These are phyloP conservation scores for Rhodomyrtus tomentosa DNA, from an alignment of 345 rosid genomes.

Conservation along the genomic window DNA sequence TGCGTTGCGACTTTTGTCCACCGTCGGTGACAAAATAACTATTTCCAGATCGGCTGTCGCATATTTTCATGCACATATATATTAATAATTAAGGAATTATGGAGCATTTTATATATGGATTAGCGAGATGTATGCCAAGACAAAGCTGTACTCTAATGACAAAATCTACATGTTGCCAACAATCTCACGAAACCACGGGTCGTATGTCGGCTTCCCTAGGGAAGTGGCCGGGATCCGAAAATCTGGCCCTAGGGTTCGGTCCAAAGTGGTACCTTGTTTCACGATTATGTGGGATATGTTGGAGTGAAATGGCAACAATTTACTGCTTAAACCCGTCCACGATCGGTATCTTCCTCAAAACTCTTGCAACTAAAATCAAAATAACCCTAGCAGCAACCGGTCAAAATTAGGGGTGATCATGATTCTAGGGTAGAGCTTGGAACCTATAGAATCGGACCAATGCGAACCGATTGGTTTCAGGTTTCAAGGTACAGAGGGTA, in stretches of 20 bases:
- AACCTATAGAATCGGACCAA: no score
- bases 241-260: slow-evolving; percentile 38
- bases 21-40: neutral
- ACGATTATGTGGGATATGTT: slow-evolving; percentile 70
- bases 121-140: neutral
- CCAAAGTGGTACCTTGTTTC: slow-evolving; percentile 81
- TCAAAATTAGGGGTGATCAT: no score
- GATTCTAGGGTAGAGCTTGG: no score
- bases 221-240: slow-evolving; percentile 84
- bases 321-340: slow-evolving; percentile 39
- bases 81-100: neutral
- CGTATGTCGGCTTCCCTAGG: slow-evolving; percentile 60
- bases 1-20: neutral
- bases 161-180: neutral
- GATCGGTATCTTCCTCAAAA: neutral
- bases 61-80: neutral
- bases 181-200: slow-evolving; percentile 38
- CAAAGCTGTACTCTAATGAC: neutral
- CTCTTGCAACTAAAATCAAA: neutral
- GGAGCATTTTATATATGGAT: neutral
- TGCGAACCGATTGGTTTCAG: no score
- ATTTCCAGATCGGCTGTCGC: neutral
- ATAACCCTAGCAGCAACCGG: neutral
- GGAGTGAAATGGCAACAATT: slow-evolving; percentile 66
- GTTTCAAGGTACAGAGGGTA: no score